Evolutionary conservation across 2,329 filamentous ascomycete genomes (phyloP).

Genomic region (Byssoonygena ceratinophila): DNA sequence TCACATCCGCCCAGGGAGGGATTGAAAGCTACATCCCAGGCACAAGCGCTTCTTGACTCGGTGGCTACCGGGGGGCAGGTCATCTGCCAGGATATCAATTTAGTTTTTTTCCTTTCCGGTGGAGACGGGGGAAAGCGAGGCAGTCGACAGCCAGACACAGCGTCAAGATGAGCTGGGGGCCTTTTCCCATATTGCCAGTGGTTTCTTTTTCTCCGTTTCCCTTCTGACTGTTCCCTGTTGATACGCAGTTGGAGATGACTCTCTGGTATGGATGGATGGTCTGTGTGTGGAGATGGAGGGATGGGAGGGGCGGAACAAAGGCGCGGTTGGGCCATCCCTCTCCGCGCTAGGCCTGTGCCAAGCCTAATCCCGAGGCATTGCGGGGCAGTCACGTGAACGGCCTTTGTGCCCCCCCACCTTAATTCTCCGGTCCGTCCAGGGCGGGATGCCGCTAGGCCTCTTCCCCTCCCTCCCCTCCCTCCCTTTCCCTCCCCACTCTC

Average conservation of each 20-base stretch:
- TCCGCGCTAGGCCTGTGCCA: background rate
- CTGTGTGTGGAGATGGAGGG: background rate
- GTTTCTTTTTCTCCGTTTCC: background rate
- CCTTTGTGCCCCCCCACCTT: background rate
- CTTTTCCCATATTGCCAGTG: background rate
- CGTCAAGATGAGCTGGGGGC: background rate
- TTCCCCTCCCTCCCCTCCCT: too few species aligned
- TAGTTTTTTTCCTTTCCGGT: background rate
- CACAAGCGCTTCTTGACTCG: background rate
- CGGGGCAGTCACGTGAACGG: constrained; percentile 7
- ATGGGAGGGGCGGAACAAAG: background rate
- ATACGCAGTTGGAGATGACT: background rate
- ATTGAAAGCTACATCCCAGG: constrained; percentile 5
- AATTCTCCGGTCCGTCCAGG: constrained; percentile 6
- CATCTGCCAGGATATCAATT: background rate
- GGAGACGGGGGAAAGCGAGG: background rate
- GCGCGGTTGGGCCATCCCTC: background rate
- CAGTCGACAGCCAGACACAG: background rate
- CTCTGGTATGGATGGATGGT: too few species aligned
- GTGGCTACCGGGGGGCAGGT: background rate
- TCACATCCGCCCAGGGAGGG: constrained; percentile 4
- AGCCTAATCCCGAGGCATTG: background rate
- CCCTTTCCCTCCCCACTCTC: too few species aligned
- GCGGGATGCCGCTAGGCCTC: constrained; percentile 3
- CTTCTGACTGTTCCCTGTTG: background rate